Base-by-base conservation (phyloP, 1,284 basidiomycete species). In the Vanrija pseudolonga region DNA sequence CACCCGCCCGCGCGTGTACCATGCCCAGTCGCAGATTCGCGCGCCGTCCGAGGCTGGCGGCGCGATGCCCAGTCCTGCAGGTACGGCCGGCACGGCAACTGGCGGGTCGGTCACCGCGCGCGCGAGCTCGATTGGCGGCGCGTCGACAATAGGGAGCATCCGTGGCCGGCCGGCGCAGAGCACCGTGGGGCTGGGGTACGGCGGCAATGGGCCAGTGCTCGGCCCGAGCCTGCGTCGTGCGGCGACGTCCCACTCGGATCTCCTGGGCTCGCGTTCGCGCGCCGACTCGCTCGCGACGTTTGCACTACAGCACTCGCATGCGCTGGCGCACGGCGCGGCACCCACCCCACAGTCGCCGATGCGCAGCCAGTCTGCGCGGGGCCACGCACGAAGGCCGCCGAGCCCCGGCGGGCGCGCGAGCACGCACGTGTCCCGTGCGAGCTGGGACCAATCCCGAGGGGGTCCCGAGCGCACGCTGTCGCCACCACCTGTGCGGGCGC, bases 1-100 rank as follows among this genome's bases (percentile, higher is more conserved):
- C 55, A 86, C 85, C 3, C 80, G 87, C 20, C 89, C 88, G 0
- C 77, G 89, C 4, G 80, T 90, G 20, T 84, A 83, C 57, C 88
- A 89, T 67, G 83, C 85, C 0, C 87, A 88, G 61, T 85, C 84
- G 6, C 80, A 81, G 63, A 83, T 86, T 59, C 68, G 79, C 38
- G 69, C 79, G 3, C 79, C 81, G 3, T 69, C 75, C 1, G 78
- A 78, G 49, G 62, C 66, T 1, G 57, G 57, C n/a, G 59, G 65
- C 47, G 52, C 66, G 18, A 62, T 69, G 66, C 73, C 70, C 1
- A 73, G 72, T 61, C 72, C 74, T 0, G 63, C 66, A 0, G 69
- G 64, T 8, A 73, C 70, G 11, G 67, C 65, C 7, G 53, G 50
- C 0, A 61, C 59, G 5, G 60, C 55, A 1, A 73, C 70, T 0